A percentile compares a stretch with the other conserved stretches of the same genome.
These are phyloP conservation scores for Iberis pinnata DNA, from an alignment of 345 rosid genomes.

Conservation along the genomic window DNA sequence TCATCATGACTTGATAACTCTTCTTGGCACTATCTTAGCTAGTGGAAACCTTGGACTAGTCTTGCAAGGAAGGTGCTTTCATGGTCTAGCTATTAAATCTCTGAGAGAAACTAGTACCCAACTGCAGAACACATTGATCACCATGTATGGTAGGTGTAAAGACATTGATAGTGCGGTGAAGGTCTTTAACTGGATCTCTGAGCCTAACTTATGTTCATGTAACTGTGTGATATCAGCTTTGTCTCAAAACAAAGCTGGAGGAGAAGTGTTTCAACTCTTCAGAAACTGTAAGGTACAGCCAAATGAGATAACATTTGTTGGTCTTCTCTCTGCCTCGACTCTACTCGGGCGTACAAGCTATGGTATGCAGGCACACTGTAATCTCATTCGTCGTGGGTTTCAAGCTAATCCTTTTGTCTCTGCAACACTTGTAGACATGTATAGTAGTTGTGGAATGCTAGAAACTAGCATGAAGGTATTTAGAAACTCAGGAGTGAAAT, in stretches of 20 bases:
- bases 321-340: conserved; percentile 49
- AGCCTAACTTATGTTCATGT: conserved; percentile 58
- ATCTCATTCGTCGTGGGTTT: conserved; percentile 34
- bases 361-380: conserved; percentile 51
- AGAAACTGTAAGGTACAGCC: conserved; percentile 36
- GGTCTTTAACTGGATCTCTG: conserved; percentile 33
- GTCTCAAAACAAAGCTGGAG: conserved; percentile 51
- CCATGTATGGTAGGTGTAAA: conserved; percentile 57
- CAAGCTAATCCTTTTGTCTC: conserved; percentile 37
- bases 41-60: conserved; percentile 43
- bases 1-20: conserved; percentile 38
- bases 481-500: conserved; percentile 26
- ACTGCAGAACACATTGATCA: conserved; percentile 49
- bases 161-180: conserved; percentile 40
- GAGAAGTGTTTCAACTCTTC: conserved; percentile 45
- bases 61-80: conserved; percentile 41
- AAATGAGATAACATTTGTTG: conserved; percentile 50
- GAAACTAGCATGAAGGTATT: conserved; percentile 39
- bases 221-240: conserved; percentile 59
- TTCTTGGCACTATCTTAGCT: conserved; percentile 37
- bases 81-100: conserved; percentile 43
- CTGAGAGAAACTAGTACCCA: conserved; percentile 32
- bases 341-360: conserved; percentile 40
- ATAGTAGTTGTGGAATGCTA: conserved; percentile 46
- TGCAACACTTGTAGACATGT: conserved; percentile 52